Percentiles rank a stretch among this genome's conserved stretches.
These are phyloP conservation scores for Claviceps sp. DNA, from an alignment of 2,329 filamentous ascomycete genomes.

Conservation along the genomic window DNA sequence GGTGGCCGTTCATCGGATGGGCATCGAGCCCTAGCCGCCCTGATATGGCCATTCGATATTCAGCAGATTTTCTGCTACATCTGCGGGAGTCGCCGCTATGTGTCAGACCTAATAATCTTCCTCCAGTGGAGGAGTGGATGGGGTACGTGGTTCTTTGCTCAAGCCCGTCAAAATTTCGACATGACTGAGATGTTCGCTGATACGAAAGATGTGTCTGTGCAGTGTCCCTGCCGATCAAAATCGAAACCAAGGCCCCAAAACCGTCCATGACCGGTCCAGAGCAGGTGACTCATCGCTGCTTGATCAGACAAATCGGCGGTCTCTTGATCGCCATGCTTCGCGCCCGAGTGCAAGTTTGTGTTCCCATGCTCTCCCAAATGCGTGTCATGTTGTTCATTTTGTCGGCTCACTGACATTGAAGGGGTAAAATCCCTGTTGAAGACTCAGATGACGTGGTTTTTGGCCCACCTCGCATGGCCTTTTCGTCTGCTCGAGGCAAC, in stretches of 20 bases:
- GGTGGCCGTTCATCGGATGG: constrained; percentile 20
- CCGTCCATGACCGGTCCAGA: constrained; percentile 29
- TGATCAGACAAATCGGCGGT: constrained; percentile 38
- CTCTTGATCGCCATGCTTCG: constrained; percentile 39
- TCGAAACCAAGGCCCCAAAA: constrained; percentile 29
- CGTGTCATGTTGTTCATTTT: neutral
- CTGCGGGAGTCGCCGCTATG: constrained; percentile 75
- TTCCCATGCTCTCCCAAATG: neutral
- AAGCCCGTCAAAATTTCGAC: neutral
- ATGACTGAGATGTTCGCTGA: neutral
- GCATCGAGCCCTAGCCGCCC: constrained; percentile 20
- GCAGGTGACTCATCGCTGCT: constrained; percentile 30
- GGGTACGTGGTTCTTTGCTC: constrained; percentile 43
- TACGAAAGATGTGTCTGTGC: neutral
- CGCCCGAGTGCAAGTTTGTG: constrained; percentile 44
- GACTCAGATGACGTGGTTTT: constrained; percentile 72
- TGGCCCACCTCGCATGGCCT: constrained; percentile 69
- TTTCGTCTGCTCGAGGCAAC: constrained; percentile 58
- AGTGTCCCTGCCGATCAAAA: constrained; percentile 33
- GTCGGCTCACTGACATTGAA: neutral
- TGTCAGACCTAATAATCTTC: constrained; percentile 63
- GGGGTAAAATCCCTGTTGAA: constrained; percentile 15
- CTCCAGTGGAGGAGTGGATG: constrained; percentile 91
- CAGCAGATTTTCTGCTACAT: constrained; percentile 59
- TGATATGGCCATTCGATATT: constrained; percentile 52